phyloP scores from a whole-genome alignment of 202 grass and related monocot genomes.

The Thinopyrum obtusiflorum region DNA sequence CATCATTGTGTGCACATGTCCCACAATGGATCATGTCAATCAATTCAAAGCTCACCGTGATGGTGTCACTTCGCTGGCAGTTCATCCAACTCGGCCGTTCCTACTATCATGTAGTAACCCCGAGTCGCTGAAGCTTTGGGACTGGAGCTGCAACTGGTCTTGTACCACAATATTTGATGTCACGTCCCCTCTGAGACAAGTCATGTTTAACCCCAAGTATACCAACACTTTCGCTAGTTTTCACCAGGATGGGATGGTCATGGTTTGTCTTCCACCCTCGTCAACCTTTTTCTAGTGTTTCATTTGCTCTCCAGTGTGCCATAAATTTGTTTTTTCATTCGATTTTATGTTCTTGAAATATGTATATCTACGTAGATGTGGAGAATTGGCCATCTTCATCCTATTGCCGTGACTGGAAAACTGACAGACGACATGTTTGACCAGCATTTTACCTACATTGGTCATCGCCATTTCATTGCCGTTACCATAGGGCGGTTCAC shows the following conservation, averaged over 20 bases:
- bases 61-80: too few species aligned
- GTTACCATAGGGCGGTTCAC: neutral
- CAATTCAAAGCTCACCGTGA: too few species aligned
- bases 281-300: neutral
- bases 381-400: neutral
- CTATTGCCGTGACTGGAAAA: neutral
- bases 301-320: neutral
- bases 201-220: neutral
- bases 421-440: accelerated
- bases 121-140: too few species aligned
- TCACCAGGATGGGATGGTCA: neutral
- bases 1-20: too few species aligned
- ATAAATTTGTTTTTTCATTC: neutral
- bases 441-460: neutral
- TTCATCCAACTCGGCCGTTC: too few species aligned
- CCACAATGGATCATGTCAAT: too few species aligned
- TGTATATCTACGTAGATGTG: too few species aligned
- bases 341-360: too few species aligned
- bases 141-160: too few species aligned
- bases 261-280: neutral
- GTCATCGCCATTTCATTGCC: neutral
- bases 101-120: too few species aligned
- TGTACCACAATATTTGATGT: too few species aligned
- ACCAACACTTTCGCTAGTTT: neutral
- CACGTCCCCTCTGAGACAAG: too few species aligned